Evolutionary conservation across 352 stramenopile species (phyloP).

Genomic region (Pythium aphanidermatum): DNA sequence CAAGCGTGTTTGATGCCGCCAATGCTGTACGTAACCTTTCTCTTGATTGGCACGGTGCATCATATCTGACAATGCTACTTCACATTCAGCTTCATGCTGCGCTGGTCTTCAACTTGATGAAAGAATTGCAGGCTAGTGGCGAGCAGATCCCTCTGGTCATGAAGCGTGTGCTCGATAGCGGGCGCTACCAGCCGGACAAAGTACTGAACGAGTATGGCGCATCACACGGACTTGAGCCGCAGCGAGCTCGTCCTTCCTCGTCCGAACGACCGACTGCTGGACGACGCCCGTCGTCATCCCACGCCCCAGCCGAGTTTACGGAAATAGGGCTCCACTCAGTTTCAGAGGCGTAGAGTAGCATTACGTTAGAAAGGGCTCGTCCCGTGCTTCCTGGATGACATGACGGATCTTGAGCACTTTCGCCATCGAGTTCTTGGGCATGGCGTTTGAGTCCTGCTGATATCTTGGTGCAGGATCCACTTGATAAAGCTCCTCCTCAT

Average conservation of each 20-base stretch:
- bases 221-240: not conserved
- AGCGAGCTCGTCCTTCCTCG: not conserved
- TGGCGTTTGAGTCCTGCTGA: too few species aligned
- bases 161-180: slow-evolving; percentile 47
- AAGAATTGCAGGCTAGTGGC: slow-evolving; percentile 32
- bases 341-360: slow-evolving; percentile 8
- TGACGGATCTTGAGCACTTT: slow-evolving; percentile 70
- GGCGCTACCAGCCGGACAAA: slow-evolving; percentile 28
- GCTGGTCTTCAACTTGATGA: slow-evolving; percentile 30
- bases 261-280: slow-evolving; percentile 1
- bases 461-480: too few species aligned
- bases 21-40: slow-evolving; percentile 42
- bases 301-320: slow-evolving; percentile 37
- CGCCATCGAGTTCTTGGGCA: slow-evolving; percentile 6
- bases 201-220: slow-evolving; percentile 23
- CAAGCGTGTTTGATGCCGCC: slow-evolving; percentile 43
- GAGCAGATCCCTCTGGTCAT: slow-evolving; percentile 56
- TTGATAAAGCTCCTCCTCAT: slow-evolving; percentile 1
- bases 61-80: too few species aligned
- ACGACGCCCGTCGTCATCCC: slow-evolving; percentile 8
- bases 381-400: slow-evolving; percentile 57
- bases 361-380: slow-evolving; percentile 70
- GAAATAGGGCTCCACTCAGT: slow-evolving; percentile 59
- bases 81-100: slow-evolving; percentile 51
- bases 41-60: not conserved